Conservation (phyloP, 2,329 filamentous ascomycete species). For the Apiospora saccharicola region DNA sequence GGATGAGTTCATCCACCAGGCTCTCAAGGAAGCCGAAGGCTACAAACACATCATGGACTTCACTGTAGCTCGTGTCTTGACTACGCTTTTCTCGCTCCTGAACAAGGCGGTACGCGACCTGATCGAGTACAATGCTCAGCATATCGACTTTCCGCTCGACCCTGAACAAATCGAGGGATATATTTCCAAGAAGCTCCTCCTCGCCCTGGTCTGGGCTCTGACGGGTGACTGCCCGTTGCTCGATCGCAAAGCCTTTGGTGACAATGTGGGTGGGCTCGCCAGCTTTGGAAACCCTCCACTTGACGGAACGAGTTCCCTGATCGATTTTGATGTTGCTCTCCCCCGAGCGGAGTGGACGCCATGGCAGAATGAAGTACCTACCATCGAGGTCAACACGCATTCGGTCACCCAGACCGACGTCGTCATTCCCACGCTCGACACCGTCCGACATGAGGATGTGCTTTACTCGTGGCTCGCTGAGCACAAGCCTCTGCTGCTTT, state of each 20-base stretch:
- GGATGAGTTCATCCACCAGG: constrained; percentile 82
- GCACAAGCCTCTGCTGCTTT: constrained; percentile 95
- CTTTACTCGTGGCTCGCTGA: constrained; percentile 99
- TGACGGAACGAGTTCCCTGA: constrained; percentile 81
- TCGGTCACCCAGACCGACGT: constrained; percentile 98
- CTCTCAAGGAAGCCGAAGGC: constrained; percentile 75
- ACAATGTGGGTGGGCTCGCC: constrained; percentile 81
- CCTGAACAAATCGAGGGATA: constrained; percentile 89
- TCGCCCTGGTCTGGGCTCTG: constrained; percentile 93
- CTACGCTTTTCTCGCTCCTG: constrained; percentile 91
- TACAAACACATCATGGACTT: constrained; percentile 99
- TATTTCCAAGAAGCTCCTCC: constrained; percentile 89
- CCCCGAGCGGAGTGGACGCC: constrained; percentile 88
- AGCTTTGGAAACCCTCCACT: constrained; percentile 86
- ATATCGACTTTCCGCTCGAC: constrained; percentile 92
- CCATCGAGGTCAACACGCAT: constrained; percentile 96
- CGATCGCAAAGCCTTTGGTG: constrained; percentile 89
- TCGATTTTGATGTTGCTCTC: constrained; percentile 91
- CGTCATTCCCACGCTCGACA: constrained; percentile 97
- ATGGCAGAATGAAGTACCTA: constrained; percentile 95
- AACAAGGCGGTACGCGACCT: constrained; percentile 93
- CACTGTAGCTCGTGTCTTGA: constrained; percentile 87
- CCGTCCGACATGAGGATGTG: constrained; percentile 97
- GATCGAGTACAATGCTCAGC: constrained; percentile 94
- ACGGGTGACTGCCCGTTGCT: constrained; percentile 91